Conservation (phyloP, 1,139 yeast species). For the Saccharomyces hybrid region DNA sequence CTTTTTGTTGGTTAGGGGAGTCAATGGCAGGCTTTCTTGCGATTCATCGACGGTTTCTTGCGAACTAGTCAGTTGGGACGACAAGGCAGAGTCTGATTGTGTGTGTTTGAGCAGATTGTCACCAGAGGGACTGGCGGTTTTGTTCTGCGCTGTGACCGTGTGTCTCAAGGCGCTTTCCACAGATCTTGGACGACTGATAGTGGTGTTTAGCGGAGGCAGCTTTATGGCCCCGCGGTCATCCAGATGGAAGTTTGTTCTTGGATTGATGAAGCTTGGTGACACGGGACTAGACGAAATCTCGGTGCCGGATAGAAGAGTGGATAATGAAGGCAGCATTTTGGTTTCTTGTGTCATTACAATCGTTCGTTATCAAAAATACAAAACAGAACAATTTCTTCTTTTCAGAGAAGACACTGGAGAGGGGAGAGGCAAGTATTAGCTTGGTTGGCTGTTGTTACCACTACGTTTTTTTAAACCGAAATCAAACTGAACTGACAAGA, state of each 20-base stretch:
- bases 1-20: neutral
- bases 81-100: neutral
- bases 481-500: neutral
- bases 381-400: neutral
- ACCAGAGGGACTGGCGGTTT: neutral
- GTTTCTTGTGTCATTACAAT: neutral
- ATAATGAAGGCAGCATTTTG: constrained; percentile 10
- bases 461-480: neutral
- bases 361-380: too few relatives aligned
- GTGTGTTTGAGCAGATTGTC: neutral
- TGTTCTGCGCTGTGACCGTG: constrained; percentile 9
- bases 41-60: constrained; percentile 1
- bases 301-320: constrained; percentile 8
- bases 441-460: neutral
- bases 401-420: too few relatives aligned
- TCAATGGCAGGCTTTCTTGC: neutral
- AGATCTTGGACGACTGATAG: constrained; percentile 17
- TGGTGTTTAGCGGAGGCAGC: constrained; percentile 4
- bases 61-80: neutral
- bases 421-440: too few relatives aligned
- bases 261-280: constrained; percentile 9
- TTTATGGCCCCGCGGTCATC: constrained; percentile 10
- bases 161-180: constrained; percentile 24
- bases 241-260: constrained; percentile 10
- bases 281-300: constrained; percentile 7